Evolutionary conservation across 2,329 filamentous ascomycete genomes (phyloP).

Genomic region (Incumbomyces lentus): DNA sequence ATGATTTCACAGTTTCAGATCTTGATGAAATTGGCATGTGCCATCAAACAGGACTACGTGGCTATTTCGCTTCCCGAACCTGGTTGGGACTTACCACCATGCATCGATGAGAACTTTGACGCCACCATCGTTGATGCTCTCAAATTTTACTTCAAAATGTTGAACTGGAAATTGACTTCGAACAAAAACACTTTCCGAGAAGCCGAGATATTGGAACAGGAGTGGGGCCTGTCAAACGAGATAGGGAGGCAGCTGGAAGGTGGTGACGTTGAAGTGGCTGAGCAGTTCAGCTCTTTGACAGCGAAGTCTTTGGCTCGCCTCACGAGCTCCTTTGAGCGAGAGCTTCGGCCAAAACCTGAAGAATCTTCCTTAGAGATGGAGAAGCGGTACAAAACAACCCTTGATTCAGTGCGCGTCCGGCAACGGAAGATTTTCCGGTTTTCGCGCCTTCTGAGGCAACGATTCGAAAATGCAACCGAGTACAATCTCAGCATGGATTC

Average conservation of each 20-base stretch:
- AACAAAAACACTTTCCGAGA: constrained; percentile 99
- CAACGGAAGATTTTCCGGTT: constrained; percentile 96
- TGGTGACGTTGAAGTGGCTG: constrained; percentile 91
- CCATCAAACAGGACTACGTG: constrained; percentile 83
- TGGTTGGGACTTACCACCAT: constrained; percentile 90
- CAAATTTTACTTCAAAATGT: constrained; percentile 96
- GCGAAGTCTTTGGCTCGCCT: constrained; percentile 84
- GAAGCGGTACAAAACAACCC: constrained; percentile 87
- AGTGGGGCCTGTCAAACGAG: constrained; percentile 95
- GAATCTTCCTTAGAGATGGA: constrained; percentile 84
- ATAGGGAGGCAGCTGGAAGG: constrained; percentile 85
- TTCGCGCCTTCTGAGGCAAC: constrained; percentile 76
- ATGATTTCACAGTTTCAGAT: constrained; percentile 97
- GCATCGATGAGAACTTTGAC: constrained; percentile 94
- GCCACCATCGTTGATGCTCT: constrained; percentile 81
- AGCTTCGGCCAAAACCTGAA: constrained; percentile 72
- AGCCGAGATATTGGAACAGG: constrained; percentile 89
- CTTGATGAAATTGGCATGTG: constrained; percentile 77
- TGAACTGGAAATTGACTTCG: constrained; percentile 93
- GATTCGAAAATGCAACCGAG: constrained; percentile 94
- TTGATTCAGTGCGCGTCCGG: constrained; percentile 90
- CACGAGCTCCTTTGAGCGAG: constrained; percentile 82
- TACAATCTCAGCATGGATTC: constrained; percentile 71
- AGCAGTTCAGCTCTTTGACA: constrained; percentile 86
- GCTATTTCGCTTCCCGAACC: constrained; percentile 74